Conservation (phyloP, 257 asterid species). For the Salvia rosmarinus region DNA sequence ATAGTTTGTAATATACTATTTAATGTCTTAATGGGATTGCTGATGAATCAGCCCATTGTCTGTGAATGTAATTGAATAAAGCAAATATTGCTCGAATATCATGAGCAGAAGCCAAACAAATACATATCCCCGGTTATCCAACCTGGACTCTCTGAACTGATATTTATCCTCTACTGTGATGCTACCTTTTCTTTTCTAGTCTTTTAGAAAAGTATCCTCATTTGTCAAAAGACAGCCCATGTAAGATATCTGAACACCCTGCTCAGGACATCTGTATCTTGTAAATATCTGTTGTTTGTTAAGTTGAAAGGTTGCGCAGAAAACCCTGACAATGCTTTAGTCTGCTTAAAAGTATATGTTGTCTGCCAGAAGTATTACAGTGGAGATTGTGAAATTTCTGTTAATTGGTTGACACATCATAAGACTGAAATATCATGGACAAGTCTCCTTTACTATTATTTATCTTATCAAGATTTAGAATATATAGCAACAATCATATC, state of each 20-base stretch:
- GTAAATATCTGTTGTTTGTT: background rate
- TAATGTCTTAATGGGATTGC: constrained; percentile 2
- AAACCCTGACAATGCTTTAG: background rate
- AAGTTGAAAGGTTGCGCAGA: background rate
- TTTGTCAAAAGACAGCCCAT: constrained; percentile 1
- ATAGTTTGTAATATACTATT: background rate
- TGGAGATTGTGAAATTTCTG: constrained; percentile 12
- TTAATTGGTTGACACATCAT: background rate
- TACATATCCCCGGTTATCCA: background rate
- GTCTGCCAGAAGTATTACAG: background rate
- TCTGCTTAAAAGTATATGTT: constrained; percentile 12
- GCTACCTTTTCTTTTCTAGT: background rate
- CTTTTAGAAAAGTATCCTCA: background rate
- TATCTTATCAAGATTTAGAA: background rate
- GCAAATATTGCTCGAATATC: background rate
- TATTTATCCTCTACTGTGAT: background rate
- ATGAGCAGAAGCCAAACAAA: background rate
- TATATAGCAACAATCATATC: background rate
- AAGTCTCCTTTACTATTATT: constrained; percentile 12
- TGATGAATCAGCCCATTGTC: constrained; percentile 21
- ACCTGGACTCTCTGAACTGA: constrained; percentile 1
- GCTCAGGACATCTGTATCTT: background rate
- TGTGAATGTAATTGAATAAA: background rate
- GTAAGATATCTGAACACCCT: constrained; percentile 16
- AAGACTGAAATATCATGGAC: background rate